phyloP scores from a whole-genome alignment of 176 grass and related monocot genomes.

The Thinopyrum elongatum region DNA sequence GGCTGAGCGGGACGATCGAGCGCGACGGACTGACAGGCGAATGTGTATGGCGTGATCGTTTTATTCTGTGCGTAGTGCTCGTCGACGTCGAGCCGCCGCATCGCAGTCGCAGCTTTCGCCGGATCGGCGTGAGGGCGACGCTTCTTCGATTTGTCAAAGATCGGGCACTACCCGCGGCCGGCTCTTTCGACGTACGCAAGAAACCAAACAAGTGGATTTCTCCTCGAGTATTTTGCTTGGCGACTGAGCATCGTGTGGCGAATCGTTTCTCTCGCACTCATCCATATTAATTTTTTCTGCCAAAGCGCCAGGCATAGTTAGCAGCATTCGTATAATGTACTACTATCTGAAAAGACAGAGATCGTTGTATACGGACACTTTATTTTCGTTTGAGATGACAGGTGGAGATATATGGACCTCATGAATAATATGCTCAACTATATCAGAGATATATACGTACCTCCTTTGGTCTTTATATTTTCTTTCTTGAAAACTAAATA shows the following conservation, averaged over 20 bases:
- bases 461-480: no score
- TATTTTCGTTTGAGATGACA: background rate
- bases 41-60: no score
- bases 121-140: background rate
- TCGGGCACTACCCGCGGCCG: no score
- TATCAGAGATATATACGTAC: no score
- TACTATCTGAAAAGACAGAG: background rate
- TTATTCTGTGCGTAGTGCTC: background rate
- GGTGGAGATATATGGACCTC: background rate
- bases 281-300: background rate
- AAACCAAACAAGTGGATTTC: background rate
- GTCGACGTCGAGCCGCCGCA: background rate
- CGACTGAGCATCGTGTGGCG: background rate
- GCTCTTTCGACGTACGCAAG: background rate
- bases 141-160: slow-evolving; percentile 15
- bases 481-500: no score
- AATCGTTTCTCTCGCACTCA: background rate
- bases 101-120: background rate
- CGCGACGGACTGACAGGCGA: no score
- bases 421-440: background rate
- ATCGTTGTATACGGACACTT: background rate
- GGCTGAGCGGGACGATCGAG: no score
- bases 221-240: background rate
- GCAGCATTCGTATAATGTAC: background rate
- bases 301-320: background rate